phyloP scores from a whole-genome alignment of 352 stramenopile genomes.

The Globisporangium nunn region DNA sequence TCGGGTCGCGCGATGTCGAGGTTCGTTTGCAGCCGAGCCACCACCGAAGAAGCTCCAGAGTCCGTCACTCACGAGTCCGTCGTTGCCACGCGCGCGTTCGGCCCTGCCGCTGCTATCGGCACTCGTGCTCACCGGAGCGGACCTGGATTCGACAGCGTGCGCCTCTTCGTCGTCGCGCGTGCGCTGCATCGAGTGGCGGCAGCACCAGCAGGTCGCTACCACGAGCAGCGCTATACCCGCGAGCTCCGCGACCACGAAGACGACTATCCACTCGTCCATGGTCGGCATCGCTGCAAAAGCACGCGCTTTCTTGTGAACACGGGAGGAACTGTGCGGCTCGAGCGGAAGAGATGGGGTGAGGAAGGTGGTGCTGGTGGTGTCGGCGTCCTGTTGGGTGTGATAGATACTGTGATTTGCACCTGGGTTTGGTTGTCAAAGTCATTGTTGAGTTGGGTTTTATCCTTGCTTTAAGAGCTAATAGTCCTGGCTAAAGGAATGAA shows the following conservation, averaged over 20 bases:
- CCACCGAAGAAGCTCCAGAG: conserved; percentile 4
- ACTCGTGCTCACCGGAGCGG: background rate
- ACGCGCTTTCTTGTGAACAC: no score
- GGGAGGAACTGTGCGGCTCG: no score
- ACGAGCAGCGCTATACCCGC: background rate
- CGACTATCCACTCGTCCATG: conserved; percentile 4
- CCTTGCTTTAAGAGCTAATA: no score
- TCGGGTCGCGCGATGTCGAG: background rate
- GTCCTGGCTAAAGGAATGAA: no score
- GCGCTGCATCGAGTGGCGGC: conserved; percentile 2
- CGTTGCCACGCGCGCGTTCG: background rate
- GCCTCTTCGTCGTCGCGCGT: background rate
- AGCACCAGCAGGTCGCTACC: conserved; percentile 4
- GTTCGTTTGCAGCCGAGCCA: background rate
- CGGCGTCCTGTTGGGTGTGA: no score
- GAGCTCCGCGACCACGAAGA: conserved; percentile 7
- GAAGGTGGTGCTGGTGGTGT: no score
- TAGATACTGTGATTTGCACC: no score
- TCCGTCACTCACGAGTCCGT: background rate
- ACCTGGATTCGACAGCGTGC: background rate
- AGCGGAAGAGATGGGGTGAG: no score
- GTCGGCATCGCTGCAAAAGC: conserved; percentile 7
- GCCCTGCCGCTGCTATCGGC: background rate
- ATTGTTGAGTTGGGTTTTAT: no score
- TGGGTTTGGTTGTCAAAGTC: no score